Evolutionary conservation across 2,329 filamentous ascomycete species (phyloP), one percentile per base, ranked within the genome.

Genomic region (Verruconis gallopava): DNA sequence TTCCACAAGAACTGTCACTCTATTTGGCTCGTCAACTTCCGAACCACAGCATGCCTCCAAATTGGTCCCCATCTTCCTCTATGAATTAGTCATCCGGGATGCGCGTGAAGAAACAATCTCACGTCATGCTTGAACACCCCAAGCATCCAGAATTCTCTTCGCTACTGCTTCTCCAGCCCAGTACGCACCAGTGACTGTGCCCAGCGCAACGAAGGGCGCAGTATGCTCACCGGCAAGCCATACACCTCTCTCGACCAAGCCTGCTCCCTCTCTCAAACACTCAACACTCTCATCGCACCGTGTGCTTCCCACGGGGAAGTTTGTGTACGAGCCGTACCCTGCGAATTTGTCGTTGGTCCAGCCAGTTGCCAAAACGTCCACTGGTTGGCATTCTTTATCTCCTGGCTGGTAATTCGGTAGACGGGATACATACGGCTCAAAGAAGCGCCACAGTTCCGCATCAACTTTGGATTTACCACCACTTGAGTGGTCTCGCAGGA

Each of bases 161-260:
- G 72, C 86, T 22, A 86, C 82, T 15, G 71, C 73, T 64, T 93
- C 85, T 1, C 88, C 88, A 56, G 82, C 85, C 85, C 85, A 93
- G 58, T 85, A 95, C 9, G 89, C 89, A 1, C 89, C 89, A 1
- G 85, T 93, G 11, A 80, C 82, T 3, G 88, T 95, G 0, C 88
- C 89, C 47, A 95, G 60, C 9, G 83, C 86, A 20, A 93, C 78
- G 64, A 94, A 93, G 3, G 88, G 86, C 42, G 85, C 80, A 17
- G 85, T 93, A 62, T 94, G 86, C 62, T 94, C 86, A 0, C 86
- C 86, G 0, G 86, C 86, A 49, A 94, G 68, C 86, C 86, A 94
- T 5, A 94, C 55, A 0, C 82, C 77, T 17, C 75, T 65, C 11
- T 75, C 75, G 1, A 77, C 78, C 48, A 69, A 53, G 0, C 72